phyloP scores from a whole-genome alignment of 192 early-diverging fungal genomes.

The Powellomyces hirtus region DNA sequence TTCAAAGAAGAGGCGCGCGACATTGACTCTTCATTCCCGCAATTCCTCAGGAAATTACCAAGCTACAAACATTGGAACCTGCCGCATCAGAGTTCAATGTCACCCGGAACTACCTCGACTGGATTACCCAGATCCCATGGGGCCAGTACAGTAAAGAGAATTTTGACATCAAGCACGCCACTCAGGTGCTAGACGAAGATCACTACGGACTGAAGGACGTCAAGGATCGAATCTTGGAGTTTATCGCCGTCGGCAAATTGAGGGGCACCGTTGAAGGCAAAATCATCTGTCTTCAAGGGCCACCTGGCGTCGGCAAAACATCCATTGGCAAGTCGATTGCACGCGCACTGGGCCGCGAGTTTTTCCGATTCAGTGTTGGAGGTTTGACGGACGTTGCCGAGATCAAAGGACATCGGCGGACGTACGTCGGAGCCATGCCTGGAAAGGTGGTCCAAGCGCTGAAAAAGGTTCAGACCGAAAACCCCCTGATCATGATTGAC shows the following conservation, averaged over 20 bases:
- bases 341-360: constrained; percentile 88
- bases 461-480: constrained; percentile 98
- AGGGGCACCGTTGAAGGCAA: constrained; percentile 97
- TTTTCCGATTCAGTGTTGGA: constrained; percentile 96
- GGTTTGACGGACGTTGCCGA: constrained; percentile 98
- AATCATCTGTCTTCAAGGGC: constrained; percentile 96
- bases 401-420: constrained; percentile 98
- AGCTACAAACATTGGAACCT: constrained; percentile 89
- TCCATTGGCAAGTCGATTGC: constrained; percentile 98
- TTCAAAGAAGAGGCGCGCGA: too few species aligned
- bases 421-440: constrained; percentile 99
- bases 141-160: constrained; percentile 88
- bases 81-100: constrained; percentile 98
- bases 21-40: too few species aligned
- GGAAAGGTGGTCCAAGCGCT: constrained; percentile 98
- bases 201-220: constrained; percentile 99
- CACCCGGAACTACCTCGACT: constrained; percentile 97
- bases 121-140: constrained; percentile 98
- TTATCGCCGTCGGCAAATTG: constrained; percentile 97
- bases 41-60: constrained; percentile 82
- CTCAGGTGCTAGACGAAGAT: constrained; percentile 91
- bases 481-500: constrained; percentile 96
- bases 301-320: constrained; percentile 98
- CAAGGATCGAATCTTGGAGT: constrained; percentile 98
- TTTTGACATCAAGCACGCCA: constrained; percentile 86